Evolutionary conservation across 495 filamentous ascomycete genomes (phyloP), one percentile per base, ranked within the genome.

Genomic region (Talaromyces ruber): DNA sequence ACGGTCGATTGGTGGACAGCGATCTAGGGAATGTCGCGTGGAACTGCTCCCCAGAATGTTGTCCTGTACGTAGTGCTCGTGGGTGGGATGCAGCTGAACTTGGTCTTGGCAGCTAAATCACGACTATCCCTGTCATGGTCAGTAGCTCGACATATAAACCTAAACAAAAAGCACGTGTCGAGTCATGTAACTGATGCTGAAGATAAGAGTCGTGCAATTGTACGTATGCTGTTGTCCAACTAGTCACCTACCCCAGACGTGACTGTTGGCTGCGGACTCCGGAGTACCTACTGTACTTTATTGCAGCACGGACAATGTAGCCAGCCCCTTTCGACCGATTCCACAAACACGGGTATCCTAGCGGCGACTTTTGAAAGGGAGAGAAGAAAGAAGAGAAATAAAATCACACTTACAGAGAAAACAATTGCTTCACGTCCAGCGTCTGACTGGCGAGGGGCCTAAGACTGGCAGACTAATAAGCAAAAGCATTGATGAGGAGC

Each of bases 11-110:
- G 14, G 59, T 52, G 43, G 26, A 60, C n/a, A 32, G 55, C 8
- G 9, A 43, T 24, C 30, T 59, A 21, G 57, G 34, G 34, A 59
- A 59, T 59, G 57, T 59, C 57, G 57, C 57, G 57, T 59, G 34
- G 57, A 45, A 39, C 16, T 21, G 43, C 21, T 6, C n/a, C 43
- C 43, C n/a, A 34, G 43, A 47, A 47, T 47, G 43, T 34, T 12
- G 29, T 34, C 32, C n/a, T 24, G 55, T 22, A 58, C 28, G 25
- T 11, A 22, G 16, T 21, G 11, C 18, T 18, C 29, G 28, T 29
- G 28, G 18, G 55, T 22, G 29, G 21, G 51, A 54, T 54, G 22
- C 51, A 54, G 51, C 51, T 47, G 43, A 47, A 47, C 6, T 22
- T 47, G 43, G 51, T 28, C 51, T 54, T n/a, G 51, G 51, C 51